A percentile compares a stretch with the other conserved stretches of the same genome.
Conservation (phyloP, 768 basidiomycete genomes). For the Dacryopinax spathularia region DNA sequence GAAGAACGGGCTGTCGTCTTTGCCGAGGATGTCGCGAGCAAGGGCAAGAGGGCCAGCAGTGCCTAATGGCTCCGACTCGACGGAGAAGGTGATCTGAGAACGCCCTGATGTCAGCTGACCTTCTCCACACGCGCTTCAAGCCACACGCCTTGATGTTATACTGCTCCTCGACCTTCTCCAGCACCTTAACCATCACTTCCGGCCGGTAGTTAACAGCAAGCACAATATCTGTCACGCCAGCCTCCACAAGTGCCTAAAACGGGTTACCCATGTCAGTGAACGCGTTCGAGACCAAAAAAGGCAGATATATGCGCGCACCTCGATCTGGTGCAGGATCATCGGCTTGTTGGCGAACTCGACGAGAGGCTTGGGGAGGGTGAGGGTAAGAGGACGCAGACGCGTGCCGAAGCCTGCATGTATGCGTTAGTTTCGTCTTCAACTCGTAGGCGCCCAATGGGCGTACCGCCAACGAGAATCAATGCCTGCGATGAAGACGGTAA, state of each 20-base stretch:
- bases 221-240: constrained; percentile 34
- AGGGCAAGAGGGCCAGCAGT: constrained; percentile 33
- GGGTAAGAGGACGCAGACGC: constrained; percentile 31
- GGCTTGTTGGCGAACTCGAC: constrained; percentile 21
- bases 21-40: constrained; percentile 31
- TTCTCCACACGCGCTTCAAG: neutral
- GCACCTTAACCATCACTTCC: constrained; percentile 33
- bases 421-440: neutral
- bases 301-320: constrained; percentile 31
- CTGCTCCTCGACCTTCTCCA: constrained; percentile 32
- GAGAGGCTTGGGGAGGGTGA: constrained; percentile 33
- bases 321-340: constrained; percentile 33
- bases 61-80: constrained; percentile 34
- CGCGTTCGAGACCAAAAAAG: constrained; percentile 7
- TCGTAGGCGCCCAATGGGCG: neutral
- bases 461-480: constrained; percentile 33
- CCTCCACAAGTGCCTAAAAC: constrained; percentile 15
- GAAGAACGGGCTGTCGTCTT: constrained; percentile 36
- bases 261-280: neutral
- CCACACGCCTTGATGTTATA: constrained; percentile 14
- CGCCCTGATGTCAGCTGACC: constrained; percentile 20
- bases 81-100: constrained; percentile 33
- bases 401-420: constrained; percentile 31
- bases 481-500: constrained; percentile 17
- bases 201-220: constrained; percentile 35